Conservation (phyloP, 306 rosid genomes). For the Pterocarpus macrocarpus region DNA sequence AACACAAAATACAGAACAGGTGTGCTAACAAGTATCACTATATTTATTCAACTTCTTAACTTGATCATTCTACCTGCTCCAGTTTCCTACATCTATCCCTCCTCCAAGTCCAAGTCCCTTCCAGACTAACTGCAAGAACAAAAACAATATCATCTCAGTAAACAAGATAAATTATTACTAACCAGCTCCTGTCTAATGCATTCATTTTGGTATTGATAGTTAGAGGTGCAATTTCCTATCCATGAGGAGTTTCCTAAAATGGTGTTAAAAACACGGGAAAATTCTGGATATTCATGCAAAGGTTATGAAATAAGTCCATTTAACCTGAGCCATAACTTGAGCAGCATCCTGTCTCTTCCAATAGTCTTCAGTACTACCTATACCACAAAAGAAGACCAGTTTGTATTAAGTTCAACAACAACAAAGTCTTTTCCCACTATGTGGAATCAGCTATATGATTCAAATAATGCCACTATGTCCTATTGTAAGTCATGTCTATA, state of each 20-base stretch:
- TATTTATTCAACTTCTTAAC: background rate
- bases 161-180: constrained; percentile 20
- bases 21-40: background rate
- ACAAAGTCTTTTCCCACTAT: background rate
- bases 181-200: constrained; percentile 8
- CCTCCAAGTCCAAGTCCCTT: constrained; percentile 98
- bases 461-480: background rate
- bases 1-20: constrained; percentile 28
- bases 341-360: constrained; percentile 99
- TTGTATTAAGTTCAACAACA: constrained; percentile 17
- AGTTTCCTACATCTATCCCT: constrained; percentile 81
- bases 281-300: constrained; percentile 37
- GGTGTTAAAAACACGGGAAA: constrained; percentile 25
- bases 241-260: background rate
- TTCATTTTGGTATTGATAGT: constrained; percentile 3
- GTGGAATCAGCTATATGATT: background rate
- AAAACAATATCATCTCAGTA: constrained; percentile 30
- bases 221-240: constrained; percentile 16
- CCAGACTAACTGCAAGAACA: constrained; percentile 80
- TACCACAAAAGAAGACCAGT: constrained; percentile 40
- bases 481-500: no score
- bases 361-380: constrained; percentile 97
- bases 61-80: constrained; percentile 69
- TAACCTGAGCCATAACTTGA: constrained; percentile 82
- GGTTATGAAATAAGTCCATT: constrained; percentile 37